phyloP scores from a whole-genome alignment of 2,329 filamentous ascomycete species.

The Beauveria australis region DNA sequence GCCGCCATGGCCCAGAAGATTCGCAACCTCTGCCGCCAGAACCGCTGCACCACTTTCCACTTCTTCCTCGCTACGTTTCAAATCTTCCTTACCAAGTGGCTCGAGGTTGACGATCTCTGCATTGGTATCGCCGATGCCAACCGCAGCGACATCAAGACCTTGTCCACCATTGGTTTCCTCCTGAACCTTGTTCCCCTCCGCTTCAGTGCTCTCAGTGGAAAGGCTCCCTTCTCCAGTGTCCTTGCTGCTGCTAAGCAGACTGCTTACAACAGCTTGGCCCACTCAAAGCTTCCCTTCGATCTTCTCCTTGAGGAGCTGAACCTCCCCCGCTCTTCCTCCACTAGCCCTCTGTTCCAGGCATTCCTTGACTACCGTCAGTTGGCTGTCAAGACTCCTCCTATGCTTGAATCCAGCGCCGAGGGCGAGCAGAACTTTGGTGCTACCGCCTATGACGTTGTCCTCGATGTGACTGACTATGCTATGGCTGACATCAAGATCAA shows the following conservation, averaged over 20 bases:
- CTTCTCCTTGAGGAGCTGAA: slow-evolving; percentile 33
- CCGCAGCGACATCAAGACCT: slow-evolving; percentile 15
- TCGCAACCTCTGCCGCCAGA: slow-evolving; percentile 13
- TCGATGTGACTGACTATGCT: slow-evolving; percentile 16
- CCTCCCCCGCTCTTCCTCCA: slow-evolving; percentile 27
- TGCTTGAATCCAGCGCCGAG: slow-evolving; percentile 16
- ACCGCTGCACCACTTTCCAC: slow-evolving; percentile 30
- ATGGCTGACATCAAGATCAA: slow-evolving; percentile 9
- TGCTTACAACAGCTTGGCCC: slow-evolving; percentile 24
- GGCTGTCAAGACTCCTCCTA: slow-evolving; percentile 18
- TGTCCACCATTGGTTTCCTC: slow-evolving; percentile 31
- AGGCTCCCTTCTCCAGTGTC: slow-evolving; percentile 17
- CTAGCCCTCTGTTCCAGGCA: slow-evolving; percentile 38
- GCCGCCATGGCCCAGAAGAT: slow-evolving; percentile 11
- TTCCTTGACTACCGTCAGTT: slow-evolving; percentile 38
- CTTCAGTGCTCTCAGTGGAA: slow-evolving; percentile 19
- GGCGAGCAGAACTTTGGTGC: slow-evolving; percentile 15
- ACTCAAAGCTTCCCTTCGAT: slow-evolving; percentile 38
- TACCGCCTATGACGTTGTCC: slow-evolving; percentile 19
- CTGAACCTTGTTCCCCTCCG: slow-evolving; percentile 36
- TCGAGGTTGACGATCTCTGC: slow-evolving; percentile 28
- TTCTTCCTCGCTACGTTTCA: slow-evolving; percentile 36
- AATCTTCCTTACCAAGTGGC: slow-evolving; percentile 19
- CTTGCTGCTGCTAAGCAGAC: slow-evolving; percentile 17
- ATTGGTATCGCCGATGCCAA: slow-evolving; percentile 36